A percentile compares a stretch with the other conserved stretches of the same genome.
Evolutionary conservation across 306 rosid genomes (phyloP).

Genomic region (Vigna hirtella): DNA sequence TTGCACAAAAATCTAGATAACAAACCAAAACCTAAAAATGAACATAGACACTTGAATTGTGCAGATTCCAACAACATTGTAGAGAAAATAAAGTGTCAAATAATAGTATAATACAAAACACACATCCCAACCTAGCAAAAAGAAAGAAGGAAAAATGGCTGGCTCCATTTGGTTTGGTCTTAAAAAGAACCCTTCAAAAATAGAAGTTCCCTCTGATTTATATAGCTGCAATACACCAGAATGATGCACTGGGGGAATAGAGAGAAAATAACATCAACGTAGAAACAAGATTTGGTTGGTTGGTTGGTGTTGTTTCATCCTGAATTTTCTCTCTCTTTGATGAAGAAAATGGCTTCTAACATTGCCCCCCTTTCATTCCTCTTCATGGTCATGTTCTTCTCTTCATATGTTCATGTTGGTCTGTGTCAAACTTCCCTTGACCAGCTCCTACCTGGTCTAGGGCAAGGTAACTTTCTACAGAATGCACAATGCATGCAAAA

Average conservation of each 20-base stretch:
- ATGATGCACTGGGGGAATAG: constrained; percentile 3
- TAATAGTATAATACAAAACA: neutral
- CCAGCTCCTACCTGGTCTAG: neutral
- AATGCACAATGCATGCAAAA: constrained; percentile 58
- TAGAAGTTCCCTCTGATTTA: constrained; percentile 37
- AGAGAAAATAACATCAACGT: neutral
- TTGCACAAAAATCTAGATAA: neutral
- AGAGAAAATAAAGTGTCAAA: neutral
- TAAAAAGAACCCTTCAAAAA: constrained; percentile 44
- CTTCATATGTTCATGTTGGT: constrained; percentile 33
- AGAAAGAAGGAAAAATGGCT: neutral
- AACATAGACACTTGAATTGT: neutral
- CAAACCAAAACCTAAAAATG: neutral
- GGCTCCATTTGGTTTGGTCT: constrained; percentile 28
- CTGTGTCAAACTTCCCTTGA: neutral
- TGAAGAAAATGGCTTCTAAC: constrained; percentile 32
- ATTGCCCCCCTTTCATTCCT: constrained; percentile 17
- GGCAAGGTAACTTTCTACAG: neutral
- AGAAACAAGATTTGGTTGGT: neutral
- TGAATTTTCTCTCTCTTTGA: neutral
- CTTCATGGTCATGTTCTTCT: constrained; percentile 8
- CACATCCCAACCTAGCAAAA: neutral
- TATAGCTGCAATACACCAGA: constrained; percentile 32
- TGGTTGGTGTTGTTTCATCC: neutral
- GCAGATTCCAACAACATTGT: neutral